A percentile compares a stretch with the other conserved stretches of the same genome.
Conservation (phyloP, 768 basidiomycete species). For the Russula emetica region DNA sequence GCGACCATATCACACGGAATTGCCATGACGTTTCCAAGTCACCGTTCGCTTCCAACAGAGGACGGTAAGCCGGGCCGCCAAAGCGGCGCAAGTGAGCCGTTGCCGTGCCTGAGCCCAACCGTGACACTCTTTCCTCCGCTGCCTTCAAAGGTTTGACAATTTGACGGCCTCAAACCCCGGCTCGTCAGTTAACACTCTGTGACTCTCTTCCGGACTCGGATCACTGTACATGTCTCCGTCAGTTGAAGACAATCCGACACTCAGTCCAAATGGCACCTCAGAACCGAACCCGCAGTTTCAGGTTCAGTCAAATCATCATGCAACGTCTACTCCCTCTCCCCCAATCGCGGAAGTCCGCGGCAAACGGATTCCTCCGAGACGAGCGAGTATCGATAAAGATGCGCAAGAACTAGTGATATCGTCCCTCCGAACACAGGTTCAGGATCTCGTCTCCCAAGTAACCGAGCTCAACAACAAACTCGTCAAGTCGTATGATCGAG, state of each 20-base stretch:
- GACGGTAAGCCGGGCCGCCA: slow-evolving; percentile 13
- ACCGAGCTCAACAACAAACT: slow-evolving; percentile 89
- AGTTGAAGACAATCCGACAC: slow-evolving; percentile 7
- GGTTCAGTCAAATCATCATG: slow-evolving; percentile 10
- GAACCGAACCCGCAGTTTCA: slow-evolving; percentile 9
- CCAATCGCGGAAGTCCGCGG: slow-evolving; percentile 7
- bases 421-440: slow-evolving; percentile 74
- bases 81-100: not conserved
- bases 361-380: slow-evolving; percentile 14
- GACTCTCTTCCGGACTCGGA: slow-evolving; percentile 4
- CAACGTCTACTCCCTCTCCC: slow-evolving; percentile 3
- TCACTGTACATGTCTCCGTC: slow-evolving; percentile 22
- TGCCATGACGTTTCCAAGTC: too few relatives aligned
- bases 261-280: not conserved
- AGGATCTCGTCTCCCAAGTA: slow-evolving; percentile 86
- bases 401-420: slow-evolving; percentile 82
- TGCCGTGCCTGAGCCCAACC: not conserved
- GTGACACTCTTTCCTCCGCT: not conserved
- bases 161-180: slow-evolving; percentile 5
- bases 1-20: too few relatives aligned
- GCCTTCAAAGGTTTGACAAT: not conserved
- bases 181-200: not conserved
- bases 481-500: slow-evolving; percentile 84
- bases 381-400: slow-evolving; percentile 39
- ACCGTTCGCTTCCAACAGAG: not conserved